Evolutionary conservation across 768 basidiomycete genomes (phyloP).

Genomic region (Pulveroboletus sp.): DNA sequence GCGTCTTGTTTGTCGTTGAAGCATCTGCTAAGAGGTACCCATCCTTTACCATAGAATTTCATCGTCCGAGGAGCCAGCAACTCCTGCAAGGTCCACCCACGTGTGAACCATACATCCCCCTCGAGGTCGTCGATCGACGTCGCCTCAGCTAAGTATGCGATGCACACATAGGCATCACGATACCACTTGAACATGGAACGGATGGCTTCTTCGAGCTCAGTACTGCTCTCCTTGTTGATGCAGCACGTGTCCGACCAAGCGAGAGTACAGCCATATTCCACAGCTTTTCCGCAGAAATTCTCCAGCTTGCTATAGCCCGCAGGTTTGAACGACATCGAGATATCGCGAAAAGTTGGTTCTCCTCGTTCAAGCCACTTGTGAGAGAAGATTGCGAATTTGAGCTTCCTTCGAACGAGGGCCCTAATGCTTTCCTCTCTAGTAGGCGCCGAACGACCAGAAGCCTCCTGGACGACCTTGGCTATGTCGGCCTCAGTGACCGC

Average conservation of each 20-base stretch:
- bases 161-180: slow-evolving; percentile 27
- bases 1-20: slow-evolving; percentile 27
- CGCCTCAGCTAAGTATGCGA: slow-evolving; percentile 30
- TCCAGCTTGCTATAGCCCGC: slow-evolving; percentile 26
- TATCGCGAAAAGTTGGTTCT: slow-evolving; percentile 28
- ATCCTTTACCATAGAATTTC: slow-evolving; percentile 31
- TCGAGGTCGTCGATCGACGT: slow-evolving; percentile 27
- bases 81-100: slow-evolving; percentile 32
- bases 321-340: slow-evolving; percentile 28
- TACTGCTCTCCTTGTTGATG: slow-evolving; percentile 34
- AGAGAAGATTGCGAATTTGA: slow-evolving; percentile 29
- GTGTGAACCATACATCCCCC: slow-evolving; percentile 30
- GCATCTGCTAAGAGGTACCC: slow-evolving; percentile 23
- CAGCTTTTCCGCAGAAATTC: slow-evolving; percentile 26
- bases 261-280: slow-evolving; percentile 24
- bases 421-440: slow-evolving; percentile 27
- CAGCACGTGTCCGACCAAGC: slow-evolving; percentile 37
- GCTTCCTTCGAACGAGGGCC: slow-evolving; percentile 19
- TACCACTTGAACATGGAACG: slow-evolving; percentile 35
- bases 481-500: slow-evolving; percentile 26
- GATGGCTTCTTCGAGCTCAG: slow-evolving; percentile 33
- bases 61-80: slow-evolving; percentile 27
- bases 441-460: slow-evolving; percentile 21
- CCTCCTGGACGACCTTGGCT: slow-evolving; percentile 12
- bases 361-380: slow-evolving; percentile 30